Percentiles rank a stretch among this genome's conserved stretches.
Conservation (phyloP, 495 filamentous ascomycete species). For the Thermothielavioides terrestris region DNA sequence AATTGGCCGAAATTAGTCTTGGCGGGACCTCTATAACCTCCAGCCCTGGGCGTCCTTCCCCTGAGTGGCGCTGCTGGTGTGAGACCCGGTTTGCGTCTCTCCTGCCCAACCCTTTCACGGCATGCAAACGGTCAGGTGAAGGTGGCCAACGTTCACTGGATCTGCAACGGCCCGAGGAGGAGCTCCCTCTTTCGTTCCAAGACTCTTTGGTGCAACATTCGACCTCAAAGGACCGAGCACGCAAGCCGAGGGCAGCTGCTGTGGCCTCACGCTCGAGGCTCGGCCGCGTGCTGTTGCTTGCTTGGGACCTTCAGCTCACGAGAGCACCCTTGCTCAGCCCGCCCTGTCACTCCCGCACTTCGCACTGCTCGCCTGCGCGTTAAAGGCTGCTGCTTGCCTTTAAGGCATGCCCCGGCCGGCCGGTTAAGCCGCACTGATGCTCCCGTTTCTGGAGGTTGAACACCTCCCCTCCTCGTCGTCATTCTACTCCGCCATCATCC, state of each 20-base stretch:
- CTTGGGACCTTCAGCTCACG: constrained; percentile 14
- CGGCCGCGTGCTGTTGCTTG: constrained; percentile 11
- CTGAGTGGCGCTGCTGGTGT: no score
- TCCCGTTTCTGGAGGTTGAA: constrained; percentile 51
- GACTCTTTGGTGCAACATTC: no score
- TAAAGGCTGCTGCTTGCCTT: constrained; percentile 15
- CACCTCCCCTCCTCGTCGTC: constrained; percentile 70
- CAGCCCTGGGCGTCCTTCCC: no score
- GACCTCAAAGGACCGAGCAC: no score
- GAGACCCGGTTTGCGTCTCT: background rate
- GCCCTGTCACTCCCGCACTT: constrained; percentile 15
- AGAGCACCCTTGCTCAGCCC: constrained; percentile 6
- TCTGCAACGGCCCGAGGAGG: background rate
- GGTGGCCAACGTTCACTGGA: background rate
- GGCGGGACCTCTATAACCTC: no score
- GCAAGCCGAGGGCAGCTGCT: no score
- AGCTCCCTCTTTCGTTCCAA: background rate
- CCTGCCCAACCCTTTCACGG: background rate
- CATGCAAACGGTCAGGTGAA: background rate
- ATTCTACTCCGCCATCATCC: constrained; percentile 68
- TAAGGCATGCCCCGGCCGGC: constrained; percentile 14
- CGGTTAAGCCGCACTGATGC: constrained; percentile 20
- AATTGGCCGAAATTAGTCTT: no score
- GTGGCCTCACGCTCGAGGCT: no score
- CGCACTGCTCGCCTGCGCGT: constrained; percentile 1